Conservation (phyloP, 257 asterid genomes). For the Coffea eugenioides region DNA sequence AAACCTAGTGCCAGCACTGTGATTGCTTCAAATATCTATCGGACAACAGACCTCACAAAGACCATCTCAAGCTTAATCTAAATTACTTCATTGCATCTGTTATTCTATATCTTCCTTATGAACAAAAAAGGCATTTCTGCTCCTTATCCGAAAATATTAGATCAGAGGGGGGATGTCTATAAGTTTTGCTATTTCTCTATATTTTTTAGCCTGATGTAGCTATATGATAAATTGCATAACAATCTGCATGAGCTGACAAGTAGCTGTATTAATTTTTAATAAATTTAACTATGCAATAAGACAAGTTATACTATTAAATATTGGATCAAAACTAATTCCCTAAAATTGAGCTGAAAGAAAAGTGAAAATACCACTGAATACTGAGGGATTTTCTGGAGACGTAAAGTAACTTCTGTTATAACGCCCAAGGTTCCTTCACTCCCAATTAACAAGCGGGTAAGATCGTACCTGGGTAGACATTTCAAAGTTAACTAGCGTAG, state of each 20-base stretch:
- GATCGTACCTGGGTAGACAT: slow-evolving; percentile 66
- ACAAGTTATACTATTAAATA: background rate
- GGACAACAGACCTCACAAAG: too few relatives aligned
- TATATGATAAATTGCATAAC: background rate
- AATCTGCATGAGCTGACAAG: background rate
- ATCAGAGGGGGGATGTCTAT: too few relatives aligned
- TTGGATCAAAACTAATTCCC: background rate
- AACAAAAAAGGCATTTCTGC: too few relatives aligned
- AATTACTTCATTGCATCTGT: too few relatives aligned
- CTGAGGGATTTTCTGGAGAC: slow-evolving; percentile 88
- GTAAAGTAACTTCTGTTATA: slow-evolving; percentile 89
- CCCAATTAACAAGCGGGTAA: slow-evolving; percentile 91
- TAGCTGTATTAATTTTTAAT: background rate
- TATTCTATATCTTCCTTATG: too few relatives aligned
- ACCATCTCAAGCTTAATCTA: too few relatives aligned
- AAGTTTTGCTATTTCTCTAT: too few relatives aligned
- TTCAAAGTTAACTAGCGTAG: slow-evolving; percentile 13
- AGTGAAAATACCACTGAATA: slow-evolving; percentile 69
- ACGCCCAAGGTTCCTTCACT: slow-evolving; percentile 99
- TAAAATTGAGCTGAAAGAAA: slow-evolving; percentile 10
- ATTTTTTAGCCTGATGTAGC: background rate
- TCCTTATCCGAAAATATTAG: too few relatives aligned
- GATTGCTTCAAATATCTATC: too few relatives aligned
- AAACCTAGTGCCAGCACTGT: too few relatives aligned
- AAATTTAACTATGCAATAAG: background rate